These are phyloP conservation scores for Blastobotrys muscicola DNA, from an alignment of 805 yeast genomes.

Conservation along the genomic window DNA sequence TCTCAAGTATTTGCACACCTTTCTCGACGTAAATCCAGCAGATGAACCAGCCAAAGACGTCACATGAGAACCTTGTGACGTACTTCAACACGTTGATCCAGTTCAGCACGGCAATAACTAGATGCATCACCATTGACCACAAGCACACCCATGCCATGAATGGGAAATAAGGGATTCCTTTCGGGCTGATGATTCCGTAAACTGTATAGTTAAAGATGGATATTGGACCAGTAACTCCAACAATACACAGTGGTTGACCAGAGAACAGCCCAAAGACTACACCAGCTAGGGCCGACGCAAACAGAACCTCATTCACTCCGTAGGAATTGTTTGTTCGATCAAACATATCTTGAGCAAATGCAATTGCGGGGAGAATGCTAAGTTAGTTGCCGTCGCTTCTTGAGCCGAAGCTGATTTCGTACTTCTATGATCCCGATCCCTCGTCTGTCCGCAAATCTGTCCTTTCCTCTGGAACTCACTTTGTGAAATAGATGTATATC, in stretches of 20 bases:
- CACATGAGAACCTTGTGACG: conserved; percentile 79
- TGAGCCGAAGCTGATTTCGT: background rate
- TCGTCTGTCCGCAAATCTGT: no score
- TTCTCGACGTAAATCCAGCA: conserved; percentile 82
- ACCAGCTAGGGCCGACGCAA: conserved; percentile 83
- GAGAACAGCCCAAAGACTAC: conserved; percentile 74
- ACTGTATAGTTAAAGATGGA: conserved; percentile 88
- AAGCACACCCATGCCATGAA: conserved; percentile 94
- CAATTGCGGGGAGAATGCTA: conserved; percentile 72
- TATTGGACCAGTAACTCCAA: conserved; percentile 96
- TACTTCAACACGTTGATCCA: conserved; percentile 55
- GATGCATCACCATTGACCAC: conserved; percentile 82
- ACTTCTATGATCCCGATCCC: no score
- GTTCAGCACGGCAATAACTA: conserved; percentile 60
- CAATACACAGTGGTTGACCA: conserved; percentile 91
- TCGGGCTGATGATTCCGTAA: conserved; percentile 53
- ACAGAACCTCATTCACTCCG: conserved; percentile 83
- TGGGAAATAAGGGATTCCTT: conserved; percentile 53
- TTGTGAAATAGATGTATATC: conserved; percentile 77
- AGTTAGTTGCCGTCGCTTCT: background rate
- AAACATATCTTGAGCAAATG: conserved; percentile 96
- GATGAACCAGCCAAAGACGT: conserved; percentile 86
- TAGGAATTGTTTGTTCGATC: conserved; percentile 79
- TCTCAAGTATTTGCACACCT: conserved; percentile 70
- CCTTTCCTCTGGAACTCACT: no score